phyloP scores from a whole-genome alignment of 345 rosid species.

The Anacardium occidentale region DNA sequence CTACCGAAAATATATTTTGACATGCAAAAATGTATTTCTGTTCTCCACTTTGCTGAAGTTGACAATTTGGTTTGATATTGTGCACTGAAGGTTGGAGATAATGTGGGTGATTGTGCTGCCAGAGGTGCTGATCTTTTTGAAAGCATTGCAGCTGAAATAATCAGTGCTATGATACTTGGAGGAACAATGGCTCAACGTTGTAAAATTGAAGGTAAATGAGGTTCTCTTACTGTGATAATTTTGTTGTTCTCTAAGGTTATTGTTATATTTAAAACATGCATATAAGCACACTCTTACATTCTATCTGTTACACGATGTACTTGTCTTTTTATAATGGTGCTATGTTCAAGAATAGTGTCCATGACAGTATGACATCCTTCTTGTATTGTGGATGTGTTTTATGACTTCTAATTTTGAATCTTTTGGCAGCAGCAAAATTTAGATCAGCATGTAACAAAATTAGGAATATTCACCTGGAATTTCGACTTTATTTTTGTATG shows the following conservation, averaged over 20 bases:
- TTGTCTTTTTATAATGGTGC: background rate
- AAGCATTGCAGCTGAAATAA: constrained; percentile 99
- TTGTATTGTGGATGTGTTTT: background rate
- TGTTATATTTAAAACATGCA: background rate
- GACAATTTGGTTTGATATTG: background rate
- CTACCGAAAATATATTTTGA: too few species aligned
- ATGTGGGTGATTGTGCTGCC: constrained; percentile 99
- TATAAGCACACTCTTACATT: too few species aligned
- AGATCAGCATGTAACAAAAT: background rate
- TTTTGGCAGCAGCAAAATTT: background rate
- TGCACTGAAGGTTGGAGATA: constrained; percentile 83
- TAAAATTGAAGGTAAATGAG: constrained; percentile 78
- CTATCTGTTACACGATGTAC: background rate
- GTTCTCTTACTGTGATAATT: background rate
- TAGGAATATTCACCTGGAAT: background rate
- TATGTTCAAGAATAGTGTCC: background rate
- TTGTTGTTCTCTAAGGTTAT: background rate
- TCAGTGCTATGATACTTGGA: constrained; percentile 98
- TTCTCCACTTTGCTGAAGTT: constrained; percentile 4
- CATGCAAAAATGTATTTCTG: background rate
- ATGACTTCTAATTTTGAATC: background rate
- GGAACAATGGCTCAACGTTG: constrained; percentile 97
- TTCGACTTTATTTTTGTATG: background rate
- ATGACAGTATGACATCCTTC: background rate
- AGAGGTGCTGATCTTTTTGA: constrained; percentile 99